Evolutionary conservation across 176 grass and related monocot species (phyloP).

Genomic region (Leersia perrieri): DNA sequence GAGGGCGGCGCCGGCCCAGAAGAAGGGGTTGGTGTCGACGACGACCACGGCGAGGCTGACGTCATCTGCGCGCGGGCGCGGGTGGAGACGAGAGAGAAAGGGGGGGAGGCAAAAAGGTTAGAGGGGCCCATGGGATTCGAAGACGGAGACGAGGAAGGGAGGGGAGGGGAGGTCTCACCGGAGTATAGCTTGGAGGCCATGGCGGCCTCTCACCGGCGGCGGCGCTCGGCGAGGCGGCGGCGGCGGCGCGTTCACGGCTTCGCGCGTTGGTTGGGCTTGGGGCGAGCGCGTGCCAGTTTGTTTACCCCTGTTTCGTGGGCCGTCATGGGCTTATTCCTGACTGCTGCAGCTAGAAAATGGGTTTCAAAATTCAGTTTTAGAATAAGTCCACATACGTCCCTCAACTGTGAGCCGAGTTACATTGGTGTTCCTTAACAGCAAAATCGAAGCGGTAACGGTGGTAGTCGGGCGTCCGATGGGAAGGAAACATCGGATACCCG

Average conservation of each 20-base stretch:
- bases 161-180: slow-evolving; percentile 29
- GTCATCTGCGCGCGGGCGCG: slow-evolving; percentile 50
- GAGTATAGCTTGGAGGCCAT: slow-evolving; percentile 75
- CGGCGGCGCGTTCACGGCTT: background rate
- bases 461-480: too few relatives aligned
- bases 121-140: background rate
- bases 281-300: too few relatives aligned
- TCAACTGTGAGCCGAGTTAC: too few relatives aligned
- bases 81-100: background rate
- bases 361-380: too few relatives aligned
- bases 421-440: too few relatives aligned
- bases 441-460: too few relatives aligned
- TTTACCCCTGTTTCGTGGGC: too few relatives aligned
- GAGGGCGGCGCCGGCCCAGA: slow-evolving; percentile 63
- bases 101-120: background rate
- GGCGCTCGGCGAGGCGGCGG: background rate
- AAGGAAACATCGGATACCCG: too few relatives aligned
- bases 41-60: slow-evolving; percentile 75
- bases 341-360: too few relatives aligned
- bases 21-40: slow-evolving; percentile 92
- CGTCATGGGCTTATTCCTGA: too few relatives aligned
- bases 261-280: too few relatives aligned
- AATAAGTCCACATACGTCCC: too few relatives aligned
- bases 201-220: background rate
- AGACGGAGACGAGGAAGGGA: background rate